These are phyloP conservation scores for Oryza meyeriana DNA, from an alignment of 176 grass and related monocot species.

Conservation along the genomic window DNA sequence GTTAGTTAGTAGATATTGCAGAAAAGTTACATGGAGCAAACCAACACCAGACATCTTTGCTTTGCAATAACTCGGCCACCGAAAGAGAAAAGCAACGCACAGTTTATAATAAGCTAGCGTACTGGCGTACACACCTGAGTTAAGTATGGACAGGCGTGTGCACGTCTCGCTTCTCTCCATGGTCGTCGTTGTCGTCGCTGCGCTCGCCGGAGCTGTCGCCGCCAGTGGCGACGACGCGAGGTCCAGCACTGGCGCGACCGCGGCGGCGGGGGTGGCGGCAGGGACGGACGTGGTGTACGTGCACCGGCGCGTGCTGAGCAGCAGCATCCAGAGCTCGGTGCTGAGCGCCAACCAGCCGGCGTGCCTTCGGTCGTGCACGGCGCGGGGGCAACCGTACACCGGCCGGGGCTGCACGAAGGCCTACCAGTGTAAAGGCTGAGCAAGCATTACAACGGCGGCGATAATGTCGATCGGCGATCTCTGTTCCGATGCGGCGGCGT, in stretches of 20 bases:
- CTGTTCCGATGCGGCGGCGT: no score
- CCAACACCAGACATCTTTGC: no score
- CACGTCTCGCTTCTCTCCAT: background rate
- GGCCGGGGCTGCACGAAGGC: background rate
- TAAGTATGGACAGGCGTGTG: background rate
- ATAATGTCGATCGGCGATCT: no score
- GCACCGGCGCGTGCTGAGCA: conserved; percentile 2
- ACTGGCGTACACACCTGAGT: background rate
- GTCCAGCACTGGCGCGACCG: background rate
- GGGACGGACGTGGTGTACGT: background rate
- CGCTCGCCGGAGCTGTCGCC: background rate
- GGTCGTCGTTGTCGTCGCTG: background rate
- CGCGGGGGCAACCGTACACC: background rate
- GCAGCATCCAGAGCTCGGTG: background rate
- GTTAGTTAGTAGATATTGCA: no score
- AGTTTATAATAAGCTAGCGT: no score
- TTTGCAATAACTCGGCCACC: no score
- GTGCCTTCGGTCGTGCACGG: background rate
- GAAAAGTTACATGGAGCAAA: no score
- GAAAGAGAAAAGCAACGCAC: no score
- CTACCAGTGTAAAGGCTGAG: background rate
- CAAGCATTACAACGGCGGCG: no score
- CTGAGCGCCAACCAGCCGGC: background rate
- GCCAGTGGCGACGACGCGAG: background rate
- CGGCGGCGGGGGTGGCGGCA: background rate